These are phyloP conservation scores for Rubus parviflorus DNA, from an alignment of 306 rosid species.

Conservation along the genomic window DNA sequence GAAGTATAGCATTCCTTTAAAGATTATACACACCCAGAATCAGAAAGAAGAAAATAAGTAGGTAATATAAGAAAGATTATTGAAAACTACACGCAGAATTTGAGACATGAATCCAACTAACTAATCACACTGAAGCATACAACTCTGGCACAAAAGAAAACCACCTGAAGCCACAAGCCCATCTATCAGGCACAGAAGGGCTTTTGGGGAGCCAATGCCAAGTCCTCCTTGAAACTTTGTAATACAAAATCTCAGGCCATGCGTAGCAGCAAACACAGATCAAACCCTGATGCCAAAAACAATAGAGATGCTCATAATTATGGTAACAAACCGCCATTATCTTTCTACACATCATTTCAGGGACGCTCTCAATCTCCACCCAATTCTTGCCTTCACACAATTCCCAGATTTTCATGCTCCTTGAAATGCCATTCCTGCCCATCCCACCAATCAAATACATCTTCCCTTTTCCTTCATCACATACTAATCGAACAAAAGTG, in stretches of 20 bases:
- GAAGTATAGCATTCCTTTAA: neutral
- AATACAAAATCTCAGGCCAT: conserved; percentile 93
- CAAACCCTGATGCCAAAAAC: conserved; percentile 89
- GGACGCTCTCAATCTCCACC: conserved; percentile 64
- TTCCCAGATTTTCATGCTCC: conserved; percentile 73
- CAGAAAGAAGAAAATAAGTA: neutral
- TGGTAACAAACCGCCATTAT: conserved; percentile 83
- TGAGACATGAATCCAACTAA: neutral
- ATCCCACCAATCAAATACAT: conserved; percentile 75
- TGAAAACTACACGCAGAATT: neutral
- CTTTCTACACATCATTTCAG: conserved; percentile 72
- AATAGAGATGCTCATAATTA: conserved; percentile 84
- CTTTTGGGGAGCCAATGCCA: conserved; percentile 97
- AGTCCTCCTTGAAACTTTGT: conserved; percentile 57
- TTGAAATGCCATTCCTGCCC: conserved; percentile 79
- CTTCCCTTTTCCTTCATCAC: conserved; percentile 45
- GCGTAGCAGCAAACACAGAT: conserved; percentile 84
- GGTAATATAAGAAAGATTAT: neutral
- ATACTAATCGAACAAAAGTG: conserved; percentile 63
- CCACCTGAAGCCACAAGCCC: conserved; percentile 91
- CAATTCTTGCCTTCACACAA: conserved; percentile 44
- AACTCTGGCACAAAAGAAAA: conserved; percentile 76
- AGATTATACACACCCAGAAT: neutral
- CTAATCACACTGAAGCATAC: conserved; percentile 40
- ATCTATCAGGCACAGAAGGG: conserved; percentile 69